Percentiles rank a stretch among this genome's conserved stretches.
Conservation (phyloP, 2,329 filamentous ascomycete genomes). For the Sphaerostilbella broomeana region DNA sequence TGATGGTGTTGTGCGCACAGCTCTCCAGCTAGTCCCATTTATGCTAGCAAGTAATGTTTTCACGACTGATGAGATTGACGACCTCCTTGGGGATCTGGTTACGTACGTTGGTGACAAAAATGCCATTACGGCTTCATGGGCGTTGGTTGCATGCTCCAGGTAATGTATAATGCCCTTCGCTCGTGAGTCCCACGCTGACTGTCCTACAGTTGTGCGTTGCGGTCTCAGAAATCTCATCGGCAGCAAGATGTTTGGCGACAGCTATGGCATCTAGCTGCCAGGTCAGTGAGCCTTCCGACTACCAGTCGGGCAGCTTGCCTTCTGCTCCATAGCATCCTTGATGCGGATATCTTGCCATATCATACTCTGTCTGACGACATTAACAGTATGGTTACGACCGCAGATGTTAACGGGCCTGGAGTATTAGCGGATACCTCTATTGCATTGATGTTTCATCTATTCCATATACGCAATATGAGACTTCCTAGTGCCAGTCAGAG, state of each 20-base stretch:
- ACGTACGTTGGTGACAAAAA: constrained; percentile 64
- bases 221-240: constrained; percentile 28
- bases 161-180: constrained; percentile 31
- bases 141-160: constrained; percentile 76
- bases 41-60: constrained; percentile 42
- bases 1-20: constrained; percentile 39
- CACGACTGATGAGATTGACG: constrained; percentile 44
- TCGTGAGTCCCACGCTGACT: constrained; percentile 16
- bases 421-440: constrained; percentile 74
- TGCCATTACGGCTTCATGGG: constrained; percentile 64
- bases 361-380: constrained; percentile 61
- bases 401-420: constrained; percentile 76
- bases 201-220: constrained; percentile 27
- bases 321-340: constrained; percentile 62
- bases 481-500: constrained; percentile 62
- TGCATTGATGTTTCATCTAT: constrained; percentile 61
- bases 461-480: constrained; percentile 59
- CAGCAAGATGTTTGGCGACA: constrained; percentile 14
- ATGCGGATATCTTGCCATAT: constrained; percentile 59
- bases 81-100: constrained; percentile 52
- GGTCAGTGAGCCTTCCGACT: constrained; percentile 61
- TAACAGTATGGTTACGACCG: constrained; percentile 65
- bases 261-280: constrained; percentile 39
- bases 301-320: constrained; percentile 73
- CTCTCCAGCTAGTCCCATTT: constrained; percentile 53